Evolutionary conservation across 495 filamentous ascomycete genomes (phyloP).

Genomic region (Lasiosphaeriaceae sp.): DNA sequence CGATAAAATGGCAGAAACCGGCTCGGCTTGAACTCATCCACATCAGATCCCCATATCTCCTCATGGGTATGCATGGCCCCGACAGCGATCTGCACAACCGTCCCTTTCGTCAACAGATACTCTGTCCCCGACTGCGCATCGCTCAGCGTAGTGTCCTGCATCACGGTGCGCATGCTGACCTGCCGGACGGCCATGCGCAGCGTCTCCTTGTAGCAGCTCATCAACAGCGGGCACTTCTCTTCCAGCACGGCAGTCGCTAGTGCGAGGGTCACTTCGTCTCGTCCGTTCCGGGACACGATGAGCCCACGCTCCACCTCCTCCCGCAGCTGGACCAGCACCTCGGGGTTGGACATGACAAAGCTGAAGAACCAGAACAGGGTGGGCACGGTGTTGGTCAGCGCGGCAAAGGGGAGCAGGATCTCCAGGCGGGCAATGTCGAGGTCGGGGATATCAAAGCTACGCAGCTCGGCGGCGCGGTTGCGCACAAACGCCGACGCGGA

Average conservation of each 20-base stretch:
- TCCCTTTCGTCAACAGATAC: not conserved
- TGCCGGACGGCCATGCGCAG: slow-evolving; percentile 10
- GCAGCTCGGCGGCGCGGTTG: slow-evolving; percentile 9
- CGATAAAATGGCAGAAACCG: slow-evolving; percentile 5
- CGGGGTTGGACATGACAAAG: not conserved
- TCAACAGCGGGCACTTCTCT: slow-evolving; percentile 9
- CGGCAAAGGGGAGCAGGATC: slow-evolving; percentile 7
- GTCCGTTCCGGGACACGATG: not conserved
- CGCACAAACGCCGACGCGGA: slow-evolving; percentile 6
- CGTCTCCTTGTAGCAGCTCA: slow-evolving; percentile 16
- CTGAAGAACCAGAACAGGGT: not conserved
- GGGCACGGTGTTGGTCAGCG: not conserved
- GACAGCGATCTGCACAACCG: not conserved
- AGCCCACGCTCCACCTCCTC: slow-evolving; percentile 1
- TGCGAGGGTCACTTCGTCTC: not conserved
- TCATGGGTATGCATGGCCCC: not conserved
- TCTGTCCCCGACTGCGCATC: not conserved
- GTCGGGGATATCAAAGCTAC: not conserved
- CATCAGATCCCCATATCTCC: slow-evolving; percentile 14
- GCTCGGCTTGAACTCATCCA: slow-evolving; percentile 9
- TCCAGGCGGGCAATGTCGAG: not conserved
- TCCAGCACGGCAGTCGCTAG: not conserved
- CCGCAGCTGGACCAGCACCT: not conserved
- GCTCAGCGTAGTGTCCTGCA: slow-evolving; percentile 11
- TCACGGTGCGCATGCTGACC: slow-evolving; percentile 9